Evolutionary conservation across 495 filamentous ascomycete species (phyloP).

Genomic region (Penicillium bialowiezense): DNA sequence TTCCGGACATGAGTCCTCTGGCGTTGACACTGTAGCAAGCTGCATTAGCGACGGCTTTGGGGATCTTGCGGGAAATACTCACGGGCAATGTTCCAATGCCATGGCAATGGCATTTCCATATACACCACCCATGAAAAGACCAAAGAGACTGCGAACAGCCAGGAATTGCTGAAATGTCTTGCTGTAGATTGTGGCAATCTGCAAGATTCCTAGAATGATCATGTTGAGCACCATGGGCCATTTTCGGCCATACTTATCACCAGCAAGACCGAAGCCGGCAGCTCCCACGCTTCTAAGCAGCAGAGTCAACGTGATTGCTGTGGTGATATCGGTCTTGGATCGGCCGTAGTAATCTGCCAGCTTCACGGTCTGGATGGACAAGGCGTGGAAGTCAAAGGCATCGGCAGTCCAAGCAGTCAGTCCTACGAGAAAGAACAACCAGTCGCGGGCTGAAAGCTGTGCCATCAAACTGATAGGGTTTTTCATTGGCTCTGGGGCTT

Average conservation of each 20-base stretch:
- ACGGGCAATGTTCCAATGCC: slow-evolving; percentile 74
- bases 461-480: slow-evolving; percentile 62
- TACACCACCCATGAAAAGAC: slow-evolving; percentile 81
- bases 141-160: slow-evolving; percentile 67
- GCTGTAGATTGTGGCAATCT: slow-evolving; percentile 72
- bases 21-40: slow-evolving; percentile 47
- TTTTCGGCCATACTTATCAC: slow-evolving; percentile 74
- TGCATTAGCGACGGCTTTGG: background rate
- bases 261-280: slow-evolving; percentile 66
- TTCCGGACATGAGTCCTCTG: slow-evolving; percentile 72
- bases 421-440: slow-evolving; percentile 64
- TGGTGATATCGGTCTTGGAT: slow-evolving; percentile 65
- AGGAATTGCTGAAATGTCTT: slow-evolving; percentile 65
- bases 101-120: slow-evolving; percentile 81
- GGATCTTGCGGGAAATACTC: slow-evolving; percentile 7
- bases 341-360: slow-evolving; percentile 62
- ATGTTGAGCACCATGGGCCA: slow-evolving; percentile 78
- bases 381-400: slow-evolving; percentile 74
- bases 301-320: slow-evolving; percentile 72
- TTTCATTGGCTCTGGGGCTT: slow-evolving; percentile 51
- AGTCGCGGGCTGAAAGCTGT: slow-evolving; percentile 52
- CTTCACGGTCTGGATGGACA: slow-evolving; percentile 69
- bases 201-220: slow-evolving; percentile 59
- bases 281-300: slow-evolving; percentile 70
- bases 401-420: slow-evolving; percentile 66